Evolutionary conservation across 2,329 filamentous ascomycete genomes (phyloP).

Genomic region (Pseudovirgaria hyperparasitica): DNA sequence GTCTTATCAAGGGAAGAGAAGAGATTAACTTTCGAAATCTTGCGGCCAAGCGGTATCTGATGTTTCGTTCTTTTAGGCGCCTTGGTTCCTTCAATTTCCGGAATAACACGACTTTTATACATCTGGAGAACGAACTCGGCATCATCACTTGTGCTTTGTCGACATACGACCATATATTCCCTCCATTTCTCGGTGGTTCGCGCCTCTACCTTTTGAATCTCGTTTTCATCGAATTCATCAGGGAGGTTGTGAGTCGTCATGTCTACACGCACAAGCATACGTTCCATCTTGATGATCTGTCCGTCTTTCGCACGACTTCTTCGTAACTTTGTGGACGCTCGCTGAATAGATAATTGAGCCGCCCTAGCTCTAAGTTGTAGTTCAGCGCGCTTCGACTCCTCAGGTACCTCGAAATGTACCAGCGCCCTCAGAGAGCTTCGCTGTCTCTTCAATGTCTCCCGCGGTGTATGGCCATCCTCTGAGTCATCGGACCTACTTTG

Average conservation of each 20-base stretch:
- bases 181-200: constrained; percentile 50
- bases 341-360: constrained; percentile 24
- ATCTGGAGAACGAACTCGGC: constrained; percentile 45
- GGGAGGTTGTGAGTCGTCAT: constrained; percentile 38
- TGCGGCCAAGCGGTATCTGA: constrained; percentile 43
- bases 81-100: constrained; percentile 40
- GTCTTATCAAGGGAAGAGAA: constrained; percentile 57
- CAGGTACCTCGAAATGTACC: constrained; percentile 30
- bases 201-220: constrained; percentile 45
- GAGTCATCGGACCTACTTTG: constrained; percentile 11
- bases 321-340: constrained; percentile 20
- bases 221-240: constrained; percentile 51
- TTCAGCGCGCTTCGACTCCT: constrained; percentile 24
- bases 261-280: constrained; percentile 54
- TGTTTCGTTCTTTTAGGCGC: constrained; percentile 42
- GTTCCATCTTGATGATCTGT: constrained; percentile 54
- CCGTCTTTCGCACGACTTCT: constrained; percentile 37
- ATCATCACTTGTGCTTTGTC: constrained; percentile 41
- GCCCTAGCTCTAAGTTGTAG: constrained; percentile 26
- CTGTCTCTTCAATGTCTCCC: constrained; percentile 6
- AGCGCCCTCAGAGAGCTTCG: constrained; percentile 19
- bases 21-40: constrained; percentile 44
- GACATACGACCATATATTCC: constrained; percentile 50
- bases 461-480: constrained; percentile 6
- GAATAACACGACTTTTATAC: constrained; percentile 51